Evolutionary conservation across 2,329 filamentous ascomycete species (phyloP), one percentile per base, ranked within the genome.

Genomic region (Fusarium brevicatenulatum): DNA sequence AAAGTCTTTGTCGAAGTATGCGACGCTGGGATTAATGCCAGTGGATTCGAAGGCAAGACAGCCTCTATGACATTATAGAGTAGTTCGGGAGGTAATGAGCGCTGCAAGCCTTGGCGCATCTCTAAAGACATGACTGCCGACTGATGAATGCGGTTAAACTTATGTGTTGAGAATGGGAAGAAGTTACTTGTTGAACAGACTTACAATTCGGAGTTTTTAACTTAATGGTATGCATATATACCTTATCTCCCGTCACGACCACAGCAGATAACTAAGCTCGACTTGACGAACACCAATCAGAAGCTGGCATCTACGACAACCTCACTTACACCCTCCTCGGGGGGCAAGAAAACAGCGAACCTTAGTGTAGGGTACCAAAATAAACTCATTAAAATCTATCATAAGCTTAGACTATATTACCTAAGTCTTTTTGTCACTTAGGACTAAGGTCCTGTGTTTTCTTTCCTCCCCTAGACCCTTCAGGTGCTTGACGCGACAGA

Each of bases 1-100:
- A 88, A 81, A 11, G 85, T 83, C 67, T 82, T 82, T 15, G 84
- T 85, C 25, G 81, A 81, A 23, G 79, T 73, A 68, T 87, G 80
- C 4, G 80, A 81, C 7, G 82, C 77, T 16, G 80, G 78, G 5
- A 87, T 68, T 52, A 85, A 68, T 28, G 71, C 71, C 12, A 69
- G 37, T 5, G 74, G 72, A 60, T 80, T 81, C 18, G 73, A 64
- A n/a, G 81, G 82, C 42, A 81, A 73, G 23, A 82, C 78, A 54
- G 73, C 73, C 47, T 83, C 80, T 66, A 83, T 78, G 65, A 83
- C 70, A 60, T 80, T 77, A 52, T 80, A 76, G 44, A 83, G 70
- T 52, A 83, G 71, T 73, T 83, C 82, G 3, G 74, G 73, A 4
- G 82, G 82, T 25, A 83, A 77, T 55, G 53, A 66, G 37, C 73